Base-by-base conservation (phyloP, 2,329 filamentous ascomycete species). In the Sporothrix brunneoviolacea region DNA sequence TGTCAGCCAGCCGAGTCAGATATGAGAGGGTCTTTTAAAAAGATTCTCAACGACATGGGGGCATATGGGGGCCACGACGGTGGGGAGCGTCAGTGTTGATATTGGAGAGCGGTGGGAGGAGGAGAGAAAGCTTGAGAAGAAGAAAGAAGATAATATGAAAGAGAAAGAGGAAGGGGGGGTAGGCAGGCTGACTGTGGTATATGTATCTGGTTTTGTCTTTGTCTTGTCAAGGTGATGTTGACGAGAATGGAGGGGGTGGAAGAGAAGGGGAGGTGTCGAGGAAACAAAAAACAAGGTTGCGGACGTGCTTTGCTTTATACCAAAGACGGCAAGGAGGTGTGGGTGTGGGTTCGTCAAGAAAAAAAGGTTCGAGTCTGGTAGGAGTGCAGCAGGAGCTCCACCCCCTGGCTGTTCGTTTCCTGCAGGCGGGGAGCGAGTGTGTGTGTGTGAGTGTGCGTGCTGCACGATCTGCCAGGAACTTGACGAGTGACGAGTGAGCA, bases 1-100 rank as follows among this genome's bases (percentile, higher is more conserved):
- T 48, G 55, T 68, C 63, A 66, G 57, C 65, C 65, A 52, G 65
- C 64, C 54, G 65, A 63, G 59, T 67, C 63, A 56, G 61, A 61
- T 57, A 64, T 59, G 53, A 61, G 59, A 56, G 52, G 55, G 53
- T 60, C 55, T 53, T 57, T 59, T 54, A 55, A 56, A 52, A 53
- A 55, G 50, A 36, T 50, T 50, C 52, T 64, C 59, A 62, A 60
- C 61, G 63, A 66, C 65, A 67, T 68, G 54, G 53, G 51, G 45
- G 32, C 41, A 54, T 55, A 22, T 43, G 44, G 16, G 43, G 38
- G 48, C 47, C 30, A 39, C 39, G 37, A 40, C 32, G 39, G 48
- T 22, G 44, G 15, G 21, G 27, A 38, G 44, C 37, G 43, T 24
- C 18, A 24, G 36, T n/a, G 39, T 30, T 22, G 28, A 22, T 12